Evolutionary conservation across 768 basidiomycete species (phyloP).

Genomic region (Pleurotus citrinopileatus): DNA sequence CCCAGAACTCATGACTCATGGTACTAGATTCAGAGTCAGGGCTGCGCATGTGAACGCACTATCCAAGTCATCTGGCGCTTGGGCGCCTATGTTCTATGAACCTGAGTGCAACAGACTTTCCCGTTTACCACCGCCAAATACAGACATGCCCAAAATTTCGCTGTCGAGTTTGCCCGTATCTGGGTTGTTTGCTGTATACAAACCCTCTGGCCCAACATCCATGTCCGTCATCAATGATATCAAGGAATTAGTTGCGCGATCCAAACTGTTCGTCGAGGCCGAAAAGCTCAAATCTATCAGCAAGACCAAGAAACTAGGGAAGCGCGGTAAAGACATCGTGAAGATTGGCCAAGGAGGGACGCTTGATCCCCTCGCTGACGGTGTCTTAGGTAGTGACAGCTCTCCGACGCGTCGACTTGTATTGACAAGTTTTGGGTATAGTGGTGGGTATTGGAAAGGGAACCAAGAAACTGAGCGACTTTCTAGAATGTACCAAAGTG

Average conservation of each 20-base stretch:
- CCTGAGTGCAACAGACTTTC: no score
- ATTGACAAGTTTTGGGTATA: conserved; percentile 25
- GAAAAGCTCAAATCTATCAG: conserved; percentile 47
- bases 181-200: conserved; percentile 82
- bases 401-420: neutral
- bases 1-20: no score
- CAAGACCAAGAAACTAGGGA: conserved; percentile 41
- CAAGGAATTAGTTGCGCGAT: conserved; percentile 74
- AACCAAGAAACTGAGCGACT: conserved; percentile 81
- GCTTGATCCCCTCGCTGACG: conserved; percentile 94
- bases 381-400: conserved; percentile 69
- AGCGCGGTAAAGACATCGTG: conserved; percentile 45
- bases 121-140: neutral
- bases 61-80: no score
- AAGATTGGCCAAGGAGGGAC: conserved; percentile 96
- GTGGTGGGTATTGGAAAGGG: conserved; percentile 89
- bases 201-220: conserved; percentile 91
- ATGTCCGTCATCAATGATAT: conserved; percentile 88
- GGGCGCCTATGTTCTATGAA: no score
- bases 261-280: conserved; percentile 74
- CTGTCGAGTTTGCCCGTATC: conserved; percentile 61
- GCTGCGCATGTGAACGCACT: no score
- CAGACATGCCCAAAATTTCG: conserved; percentile 64
- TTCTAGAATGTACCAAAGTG: conserved; percentile 90
- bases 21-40: no score